Conservation (phyloP, 2,329 filamentous ascomycete species). For the Clarireedia hainanense region DNA sequence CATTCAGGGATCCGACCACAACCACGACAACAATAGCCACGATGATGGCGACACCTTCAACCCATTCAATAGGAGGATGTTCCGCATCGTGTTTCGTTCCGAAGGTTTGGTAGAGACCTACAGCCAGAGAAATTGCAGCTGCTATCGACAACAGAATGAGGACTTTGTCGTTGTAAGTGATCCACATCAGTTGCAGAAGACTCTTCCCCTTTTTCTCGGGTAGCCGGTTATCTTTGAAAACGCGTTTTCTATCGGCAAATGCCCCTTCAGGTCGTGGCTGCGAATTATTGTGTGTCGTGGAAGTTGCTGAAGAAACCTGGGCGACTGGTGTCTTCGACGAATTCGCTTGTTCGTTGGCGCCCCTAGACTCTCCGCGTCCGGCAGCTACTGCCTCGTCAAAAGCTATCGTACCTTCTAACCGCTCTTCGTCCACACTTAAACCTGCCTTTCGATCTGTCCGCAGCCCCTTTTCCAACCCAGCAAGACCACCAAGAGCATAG, state of each 20-base stretch:
- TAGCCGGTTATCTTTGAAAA: conserved; percentile 62
- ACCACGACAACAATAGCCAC: conserved; percentile 71
- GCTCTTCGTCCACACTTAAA: conserved; percentile 61
- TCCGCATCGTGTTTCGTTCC: conserved; percentile 42
- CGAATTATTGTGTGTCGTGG: neutral
- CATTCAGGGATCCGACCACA: conserved; percentile 68
- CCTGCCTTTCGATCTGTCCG: conserved; percentile 57
- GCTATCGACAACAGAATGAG: conserved; percentile 64
- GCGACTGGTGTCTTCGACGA: conserved; percentile 27
- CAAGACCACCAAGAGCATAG: conserved; percentile 64
- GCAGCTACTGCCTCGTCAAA: conserved; percentile 53
- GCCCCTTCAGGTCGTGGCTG: conserved; percentile 15
- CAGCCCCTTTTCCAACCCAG: conserved; percentile 66
- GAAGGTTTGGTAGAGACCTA: conserved; percentile 68
- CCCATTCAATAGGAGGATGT: conserved; percentile 59
- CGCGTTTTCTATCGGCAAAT: conserved; percentile 57
- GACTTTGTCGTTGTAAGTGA: conserved; percentile 77
- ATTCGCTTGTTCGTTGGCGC: conserved; percentile 26
- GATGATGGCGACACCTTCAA: conserved; percentile 74
- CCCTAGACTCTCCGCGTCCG: conserved; percentile 15
- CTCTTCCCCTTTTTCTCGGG: conserved; percentile 62
- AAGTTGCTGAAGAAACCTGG: neutral
- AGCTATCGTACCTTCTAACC: conserved; percentile 52
- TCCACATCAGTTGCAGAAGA: conserved; percentile 65
- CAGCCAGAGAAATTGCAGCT: conserved; percentile 63